Conservation (phyloP, 768 basidiomycete species). For the Gymnopilus junonius region DNA sequence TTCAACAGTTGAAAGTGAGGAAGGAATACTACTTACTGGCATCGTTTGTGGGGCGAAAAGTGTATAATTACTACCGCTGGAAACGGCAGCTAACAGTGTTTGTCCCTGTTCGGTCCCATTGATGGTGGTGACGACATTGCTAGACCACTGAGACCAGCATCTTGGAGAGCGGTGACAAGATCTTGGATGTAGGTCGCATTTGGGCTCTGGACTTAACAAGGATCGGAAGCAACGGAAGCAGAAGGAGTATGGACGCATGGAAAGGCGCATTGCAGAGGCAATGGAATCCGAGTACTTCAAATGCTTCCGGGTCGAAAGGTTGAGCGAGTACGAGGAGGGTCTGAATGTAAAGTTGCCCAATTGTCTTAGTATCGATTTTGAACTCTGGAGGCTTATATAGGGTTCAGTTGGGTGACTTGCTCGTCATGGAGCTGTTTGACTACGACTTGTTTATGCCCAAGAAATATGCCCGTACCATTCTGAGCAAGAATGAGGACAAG, state of each 20-base stretch:
- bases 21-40: constrained; percentile 47
- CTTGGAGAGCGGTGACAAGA: constrained; percentile 42
- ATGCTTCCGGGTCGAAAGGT: not conserved
- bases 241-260: constrained; percentile 9
- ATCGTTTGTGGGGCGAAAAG: constrained; percentile 62
- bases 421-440: constrained; percentile 12
- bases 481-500: not conserved
- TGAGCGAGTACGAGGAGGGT: not conserved
- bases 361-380: not conserved
- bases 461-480: not conserved
- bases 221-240: constrained; percentile 19
- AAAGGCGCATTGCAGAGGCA: constrained; percentile 5
- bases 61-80: constrained; percentile 45
- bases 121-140: constrained; percentile 42
- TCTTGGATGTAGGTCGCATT: constrained; percentile 25
- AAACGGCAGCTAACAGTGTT: constrained; percentile 45
- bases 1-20: not conserved
- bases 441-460: not conserved
- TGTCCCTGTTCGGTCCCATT: constrained; percentile 49
- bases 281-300: not conserved
- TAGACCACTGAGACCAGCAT: constrained; percentile 45
- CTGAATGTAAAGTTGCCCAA: not conserved
- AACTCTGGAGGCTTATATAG: constrained; percentile 10
- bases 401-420: constrained; percentile 3
- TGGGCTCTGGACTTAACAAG: constrained; percentile 20